These are phyloP conservation scores for Phyllosticta paracitricarpa DNA, from an alignment of 2,329 filamentous ascomycete genomes.

Conservation along the genomic window DNA sequence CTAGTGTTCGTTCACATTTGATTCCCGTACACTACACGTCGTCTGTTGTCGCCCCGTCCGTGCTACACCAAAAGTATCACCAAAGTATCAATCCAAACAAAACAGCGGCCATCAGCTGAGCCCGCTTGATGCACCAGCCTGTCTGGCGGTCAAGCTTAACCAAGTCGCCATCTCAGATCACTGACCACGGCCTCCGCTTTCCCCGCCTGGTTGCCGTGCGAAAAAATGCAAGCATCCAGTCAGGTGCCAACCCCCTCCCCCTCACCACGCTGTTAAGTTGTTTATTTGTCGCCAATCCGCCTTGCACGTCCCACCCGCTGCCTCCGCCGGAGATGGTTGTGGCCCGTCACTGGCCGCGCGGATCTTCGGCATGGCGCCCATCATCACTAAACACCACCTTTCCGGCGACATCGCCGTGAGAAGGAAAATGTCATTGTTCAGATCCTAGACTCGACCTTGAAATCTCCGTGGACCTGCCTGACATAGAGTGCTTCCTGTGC, in stretches of 20 bases:
- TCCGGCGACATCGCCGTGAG: not conserved
- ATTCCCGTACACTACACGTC: too few relatives aligned
- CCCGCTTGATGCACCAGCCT: not conserved
- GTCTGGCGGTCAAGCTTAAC: not conserved
- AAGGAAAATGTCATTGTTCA: not conserved
- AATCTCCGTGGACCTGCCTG: not conserved
- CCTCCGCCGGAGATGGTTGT: not conserved
- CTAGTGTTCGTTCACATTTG: too few relatives aligned
- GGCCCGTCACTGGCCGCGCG: not conserved
- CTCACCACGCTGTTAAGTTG: not conserved
- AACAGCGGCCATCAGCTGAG: not conserved
- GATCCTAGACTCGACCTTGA: not conserved
- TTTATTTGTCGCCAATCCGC: not conserved
- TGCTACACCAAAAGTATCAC: not conserved
- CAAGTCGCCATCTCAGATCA: not conserved
- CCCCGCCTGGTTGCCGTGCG: too few relatives aligned
- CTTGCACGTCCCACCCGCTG: not conserved
- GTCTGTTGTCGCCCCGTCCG: too few relatives aligned
- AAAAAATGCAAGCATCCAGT: not conserved
- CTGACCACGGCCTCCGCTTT: not conserved
- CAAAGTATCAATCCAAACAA: not conserved
- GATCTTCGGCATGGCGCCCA: not conserved
- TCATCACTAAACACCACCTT: not conserved
- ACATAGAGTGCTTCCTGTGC: too few relatives aligned
- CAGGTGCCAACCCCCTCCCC: not conserved